Evolutionary conservation across 305 asterid species (phyloP), one percentile per base, ranked within the genome.

Genomic region (Fraxinus greggii): DNA sequence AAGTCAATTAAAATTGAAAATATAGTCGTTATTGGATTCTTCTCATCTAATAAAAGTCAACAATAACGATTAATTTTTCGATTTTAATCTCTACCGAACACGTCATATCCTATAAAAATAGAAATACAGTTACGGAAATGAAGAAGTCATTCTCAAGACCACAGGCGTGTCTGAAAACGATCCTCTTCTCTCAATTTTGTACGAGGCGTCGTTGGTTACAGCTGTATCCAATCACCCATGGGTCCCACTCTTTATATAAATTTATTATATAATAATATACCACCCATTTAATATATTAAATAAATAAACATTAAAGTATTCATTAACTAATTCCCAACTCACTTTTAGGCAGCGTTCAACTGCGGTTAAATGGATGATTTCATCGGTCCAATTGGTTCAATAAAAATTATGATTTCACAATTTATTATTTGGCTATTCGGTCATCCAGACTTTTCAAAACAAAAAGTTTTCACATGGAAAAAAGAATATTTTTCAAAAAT

Each of bases 161-260:
- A 80, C 38, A 65, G 82, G 77, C 86, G 85, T 82, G 88, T 78
- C 83, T 72, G 38, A 29, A 76, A 84, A 87, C 81, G 79, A 87
- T 83, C 83, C 85, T 79, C 74, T 73, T 82, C 4, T 65, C 32
- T 8, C 35, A 72, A 80, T 79, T 74, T 56, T 65, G 42, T 80
- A 77, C 76, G 75, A 81, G 73, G 9, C 72, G 72, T 24, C 81
- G 86, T 83, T 90, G 92, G 85, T 83, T 87, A 89, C 96, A 92
- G 96, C 94, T 92, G 94, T 92, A 83, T 92, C 89, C 93, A 86
- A 86, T 82, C 79, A 80, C 74, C 76, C 69, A 79, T 31, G 78
- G 81, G 56, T 67, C 84, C 82, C 83, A 76, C 86, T 45, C 33
- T 73, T 78, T 67, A 24, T 59, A 82, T 51, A 61, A 10, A 72